These are phyloP conservation scores for Perilla frutescens DNA, from an alignment of 257 asterid species.

Conservation along the genomic window DNA sequence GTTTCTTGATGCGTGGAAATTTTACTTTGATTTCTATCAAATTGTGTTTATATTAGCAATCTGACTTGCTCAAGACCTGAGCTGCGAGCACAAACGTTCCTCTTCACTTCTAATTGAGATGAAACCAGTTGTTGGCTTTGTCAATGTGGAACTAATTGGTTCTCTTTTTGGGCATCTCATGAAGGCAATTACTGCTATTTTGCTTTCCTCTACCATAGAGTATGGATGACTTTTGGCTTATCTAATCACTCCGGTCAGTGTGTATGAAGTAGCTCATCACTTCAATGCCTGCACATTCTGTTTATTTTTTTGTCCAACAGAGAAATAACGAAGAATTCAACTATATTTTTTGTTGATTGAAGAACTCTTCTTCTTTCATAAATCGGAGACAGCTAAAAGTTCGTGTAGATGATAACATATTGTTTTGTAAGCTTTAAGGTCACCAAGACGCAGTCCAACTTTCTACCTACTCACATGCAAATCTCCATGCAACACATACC, in stretches of 20 bases:
- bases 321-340: not conserved
- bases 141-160: no score
- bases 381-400: not conserved
- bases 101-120: no score
- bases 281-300: not conserved
- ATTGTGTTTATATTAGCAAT: no score
- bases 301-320: not conserved
- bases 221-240: not conserved
- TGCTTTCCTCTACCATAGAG: not conserved
- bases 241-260: not conserved
- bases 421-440: constrained; percentile 1
- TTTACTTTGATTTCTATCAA: not conserved
- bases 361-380: no score
- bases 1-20: constrained; percentile 13
- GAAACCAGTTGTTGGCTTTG: no score
- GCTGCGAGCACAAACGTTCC: no score
- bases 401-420: constrained; percentile 18
- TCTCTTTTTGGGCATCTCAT: not conserved
- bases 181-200: not conserved
- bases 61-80: no score
- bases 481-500: not conserved
- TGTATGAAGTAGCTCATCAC: not conserved
- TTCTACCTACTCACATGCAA: not conserved
- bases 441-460: not conserved
- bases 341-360: no score